Evolutionary conservation across 2,329 filamentous ascomycete species (phyloP).

Genomic region (Fusarium sp.): DNA sequence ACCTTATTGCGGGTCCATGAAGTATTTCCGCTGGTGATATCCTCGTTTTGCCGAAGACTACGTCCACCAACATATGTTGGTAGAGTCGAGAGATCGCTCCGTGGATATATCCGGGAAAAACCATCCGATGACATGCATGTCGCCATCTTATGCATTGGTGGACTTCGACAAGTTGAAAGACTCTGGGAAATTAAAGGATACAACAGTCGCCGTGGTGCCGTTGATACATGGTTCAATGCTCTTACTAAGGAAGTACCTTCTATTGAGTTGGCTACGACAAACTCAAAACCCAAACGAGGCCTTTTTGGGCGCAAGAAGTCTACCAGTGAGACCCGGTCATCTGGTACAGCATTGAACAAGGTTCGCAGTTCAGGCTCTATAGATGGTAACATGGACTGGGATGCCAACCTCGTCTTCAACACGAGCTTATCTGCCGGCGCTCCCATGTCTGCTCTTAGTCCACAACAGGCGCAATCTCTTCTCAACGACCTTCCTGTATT

Average conservation of each 20-base stretch:
- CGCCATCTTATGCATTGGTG: slow-evolving; percentile 70
- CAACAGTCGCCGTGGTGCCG: slow-evolving; percentile 68
- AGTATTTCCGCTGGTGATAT: slow-evolving; percentile 72
- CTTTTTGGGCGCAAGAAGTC: slow-evolving; percentile 71
- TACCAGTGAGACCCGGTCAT: slow-evolving; percentile 49
- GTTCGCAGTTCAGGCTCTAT: slow-evolving; percentile 50
- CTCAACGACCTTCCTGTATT: slow-evolving; percentile 68
- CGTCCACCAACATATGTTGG: slow-evolving; percentile 74
- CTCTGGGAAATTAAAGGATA: slow-evolving; percentile 77
- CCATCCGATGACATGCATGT: slow-evolving; percentile 72
- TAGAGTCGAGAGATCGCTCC: slow-evolving; percentile 70
- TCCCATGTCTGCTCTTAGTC: slow-evolving; percentile 68
- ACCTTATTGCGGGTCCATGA: slow-evolving; percentile 73
- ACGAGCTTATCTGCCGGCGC: slow-evolving; percentile 71
- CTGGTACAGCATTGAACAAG: slow-evolving; percentile 44
- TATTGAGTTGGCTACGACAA: slow-evolving; percentile 54
- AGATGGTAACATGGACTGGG: slow-evolving; percentile 49
- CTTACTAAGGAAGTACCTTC: slow-evolving; percentile 58
- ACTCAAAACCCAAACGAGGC: slow-evolving; percentile 64
- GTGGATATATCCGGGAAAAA: slow-evolving; percentile 73
- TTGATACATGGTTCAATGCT: slow-evolving; percentile 70
- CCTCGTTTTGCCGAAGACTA: slow-evolving; percentile 72
- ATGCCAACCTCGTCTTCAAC: slow-evolving; percentile 64
- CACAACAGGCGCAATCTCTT: slow-evolving; percentile 63
- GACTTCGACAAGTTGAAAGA: slow-evolving; percentile 71